Base-by-base conservation (phyloP, 805 yeast species). In the Kregervanrija fluxuum region DNA sequence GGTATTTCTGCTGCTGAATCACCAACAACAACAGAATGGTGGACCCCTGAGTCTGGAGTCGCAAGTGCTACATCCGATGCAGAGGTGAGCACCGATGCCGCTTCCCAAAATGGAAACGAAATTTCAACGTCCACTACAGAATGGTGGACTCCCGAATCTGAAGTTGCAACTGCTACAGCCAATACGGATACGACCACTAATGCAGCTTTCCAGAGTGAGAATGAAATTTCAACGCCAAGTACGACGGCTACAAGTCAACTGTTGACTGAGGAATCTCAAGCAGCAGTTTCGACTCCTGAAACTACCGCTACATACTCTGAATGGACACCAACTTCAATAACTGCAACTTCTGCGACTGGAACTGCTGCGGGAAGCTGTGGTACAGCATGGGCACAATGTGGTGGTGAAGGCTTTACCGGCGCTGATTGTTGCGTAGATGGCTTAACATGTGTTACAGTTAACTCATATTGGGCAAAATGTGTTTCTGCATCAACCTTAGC, bases 381-480 rank as follows among this genome's bases (percentile, higher is more conserved):
- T 13, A 42, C 57, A 10, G 61, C 51, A 1, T 60, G 56, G 48
- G 62, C 46, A 11, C 65, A 60, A 45, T 60, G 65, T 48, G 65
- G 65, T 34, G 65, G 65, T 16, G 38, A 37, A 2, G 62, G 47
- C 35, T 60, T 45, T 38, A 37, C 50, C 2, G 65, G 65, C 12
- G 56, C 41, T 6, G 50, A 54, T 5, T 59, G 64, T 43, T 60
- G 65, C 38, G 57, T 54, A 40, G 38, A 31, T 5, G 59, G 57
- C 11, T 41, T 49, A 31, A 37, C 46, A 14, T 60, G 65, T 48
- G 54, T 49, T 14, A 40, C 52, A 3, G 56, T 52, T 10, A 56
- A 58, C 41, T 43, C 53, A 11, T 52, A 57, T 39, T 60, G 65
- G 65, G 61, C 62, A 8, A 51, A 57, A 45, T 60, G 65, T 49